Evolutionary conservation across 2,329 filamentous ascomycete genomes (phyloP), one percentile per base, ranked within the genome.

Genomic region (Emmonsiellopsis sp.): DNA sequence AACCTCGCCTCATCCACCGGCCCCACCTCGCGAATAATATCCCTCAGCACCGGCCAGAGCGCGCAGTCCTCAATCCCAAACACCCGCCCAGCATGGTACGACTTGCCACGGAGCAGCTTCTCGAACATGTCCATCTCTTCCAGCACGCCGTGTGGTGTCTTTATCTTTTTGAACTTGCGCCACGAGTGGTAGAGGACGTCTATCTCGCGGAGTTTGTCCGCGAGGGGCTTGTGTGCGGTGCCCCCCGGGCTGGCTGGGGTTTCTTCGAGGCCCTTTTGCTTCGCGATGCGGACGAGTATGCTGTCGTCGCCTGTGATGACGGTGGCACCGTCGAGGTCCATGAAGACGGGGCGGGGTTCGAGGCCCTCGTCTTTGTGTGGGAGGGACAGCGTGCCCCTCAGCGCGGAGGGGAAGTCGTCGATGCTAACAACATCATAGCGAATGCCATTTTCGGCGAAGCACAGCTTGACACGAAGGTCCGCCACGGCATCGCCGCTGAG

Each of bases 21-120:
- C 5, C 51, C 62, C 37, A 53, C 65, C 16, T 53, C 56, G n/a
- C 61, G 59, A 31, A 67, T 61, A 15, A 74, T 69, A 31, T 71
- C 66, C 46, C 67, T 59, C 7, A 75, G 53, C 1, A 75, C 63
- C 1, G 73, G 70, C 73, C 73, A 75, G 38, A 75, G 62, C 1
- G 69, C 64, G 53, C 72, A 74, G 55, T 75, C 73, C 47, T 73
- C 73, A 34, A 74, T 65, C 1, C 64, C 64, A 50, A 74, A 68
- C 0, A 58, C 50, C 3, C 60, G 53, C 2, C 71, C 71, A 11
- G 64, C 63, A 13, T 74, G 62, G 52, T 70, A 74, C 40, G 65
- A 54, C 38, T 62, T 58, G 10, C 62, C 65, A 15, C 61, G 57
- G 2, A 72, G 50, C n/a, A 56, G n/a, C 8, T 53, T 52, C 15